These are phyloP conservation scores for Solanum rostratum DNA, from an alignment of 257 asterid species.

Conservation along the genomic window DNA sequence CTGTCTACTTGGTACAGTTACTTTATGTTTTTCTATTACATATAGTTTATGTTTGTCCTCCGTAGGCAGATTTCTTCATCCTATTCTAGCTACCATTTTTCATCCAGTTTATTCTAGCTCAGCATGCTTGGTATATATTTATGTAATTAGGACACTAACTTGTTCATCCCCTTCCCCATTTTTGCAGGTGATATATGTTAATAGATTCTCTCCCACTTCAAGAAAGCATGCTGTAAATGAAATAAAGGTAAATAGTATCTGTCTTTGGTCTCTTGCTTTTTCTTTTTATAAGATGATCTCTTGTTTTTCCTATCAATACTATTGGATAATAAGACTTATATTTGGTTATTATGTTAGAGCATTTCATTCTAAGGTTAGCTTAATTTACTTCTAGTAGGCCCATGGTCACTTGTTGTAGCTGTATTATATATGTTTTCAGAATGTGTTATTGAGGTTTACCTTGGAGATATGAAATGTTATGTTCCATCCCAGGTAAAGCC, in stretches of 20 bases:
- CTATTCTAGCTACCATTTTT: background rate
- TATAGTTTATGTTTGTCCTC: background rate
- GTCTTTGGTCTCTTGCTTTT: slow-evolving; percentile 1
- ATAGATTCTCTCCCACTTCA: slow-evolving; percentile 82
- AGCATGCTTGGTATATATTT: background rate
- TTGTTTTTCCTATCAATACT: background rate
- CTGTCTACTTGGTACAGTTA: background rate
- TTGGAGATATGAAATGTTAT: background rate
- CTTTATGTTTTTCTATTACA: background rate
- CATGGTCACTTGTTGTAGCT: background rate
- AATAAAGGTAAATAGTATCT: slow-evolving; percentile 74
- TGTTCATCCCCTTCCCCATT: slow-evolving; percentile 1
- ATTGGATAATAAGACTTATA: background rate
- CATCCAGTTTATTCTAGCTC: background rate
- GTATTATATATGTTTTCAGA: background rate
- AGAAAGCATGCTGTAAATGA: slow-evolving; percentile 83
- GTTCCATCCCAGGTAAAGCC: background rate
- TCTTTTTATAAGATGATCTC: background rate
- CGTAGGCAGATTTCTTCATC: background rate
- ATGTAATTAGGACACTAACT: background rate
- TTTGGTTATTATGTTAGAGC: background rate
- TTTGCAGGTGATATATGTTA: slow-evolving; percentile 81
- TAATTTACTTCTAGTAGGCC: background rate
- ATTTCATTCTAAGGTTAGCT: background rate
- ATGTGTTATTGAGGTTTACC: background rate